phyloP scores from a whole-genome alignment of 257 asterid species.

The Leonotis leonurus region DNA sequence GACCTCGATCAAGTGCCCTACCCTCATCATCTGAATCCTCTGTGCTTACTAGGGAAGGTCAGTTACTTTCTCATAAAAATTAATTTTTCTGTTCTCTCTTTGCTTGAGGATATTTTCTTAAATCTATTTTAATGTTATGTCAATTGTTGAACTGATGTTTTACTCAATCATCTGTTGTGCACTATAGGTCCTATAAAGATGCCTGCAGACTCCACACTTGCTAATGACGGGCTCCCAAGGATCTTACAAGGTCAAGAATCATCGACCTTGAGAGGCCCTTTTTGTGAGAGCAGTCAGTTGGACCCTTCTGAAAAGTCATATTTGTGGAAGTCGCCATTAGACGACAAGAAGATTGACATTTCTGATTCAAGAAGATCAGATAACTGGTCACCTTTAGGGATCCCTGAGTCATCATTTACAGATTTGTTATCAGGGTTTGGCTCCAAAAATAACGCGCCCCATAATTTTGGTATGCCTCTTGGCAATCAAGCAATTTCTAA shows the following conservation, averaged over 20 bases:
- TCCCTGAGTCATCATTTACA: constrained; percentile 66
- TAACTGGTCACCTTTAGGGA: constrained; percentile 55
- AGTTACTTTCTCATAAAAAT: too few relatives aligned
- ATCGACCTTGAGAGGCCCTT: constrained; percentile 64
- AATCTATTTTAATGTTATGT: not conserved
- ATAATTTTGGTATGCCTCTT: constrained; percentile 32
- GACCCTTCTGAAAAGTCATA: constrained; percentile 58
- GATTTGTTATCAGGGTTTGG: constrained; percentile 85
- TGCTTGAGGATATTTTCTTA: constrained; percentile 3
- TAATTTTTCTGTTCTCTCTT: constrained; percentile 8
- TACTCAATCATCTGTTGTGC: not conserved
- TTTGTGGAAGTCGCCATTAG: constrained; percentile 45
- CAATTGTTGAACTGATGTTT: not conserved
- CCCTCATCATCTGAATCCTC: constrained; percentile 85
- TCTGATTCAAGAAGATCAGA: constrained; percentile 54
- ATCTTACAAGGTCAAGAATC: constrained; percentile 96
- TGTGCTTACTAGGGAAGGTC: constrained; percentile 78
- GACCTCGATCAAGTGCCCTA: constrained; percentile 63
- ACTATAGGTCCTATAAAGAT: constrained; percentile 56
- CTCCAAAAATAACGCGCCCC: constrained; percentile 37
- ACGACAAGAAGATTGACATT: constrained; percentile 46
- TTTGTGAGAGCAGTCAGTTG: constrained; percentile 63
- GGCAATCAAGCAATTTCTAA: constrained; percentile 41
- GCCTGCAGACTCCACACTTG: constrained; percentile 57
- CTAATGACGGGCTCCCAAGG: constrained; percentile 58